Percentiles rank a stretch among this genome's conserved stretches.
phyloP scores from a whole-genome alignment of 2,329 filamentous ascomycete species.

The Cladophialophora bantiana region DNA sequence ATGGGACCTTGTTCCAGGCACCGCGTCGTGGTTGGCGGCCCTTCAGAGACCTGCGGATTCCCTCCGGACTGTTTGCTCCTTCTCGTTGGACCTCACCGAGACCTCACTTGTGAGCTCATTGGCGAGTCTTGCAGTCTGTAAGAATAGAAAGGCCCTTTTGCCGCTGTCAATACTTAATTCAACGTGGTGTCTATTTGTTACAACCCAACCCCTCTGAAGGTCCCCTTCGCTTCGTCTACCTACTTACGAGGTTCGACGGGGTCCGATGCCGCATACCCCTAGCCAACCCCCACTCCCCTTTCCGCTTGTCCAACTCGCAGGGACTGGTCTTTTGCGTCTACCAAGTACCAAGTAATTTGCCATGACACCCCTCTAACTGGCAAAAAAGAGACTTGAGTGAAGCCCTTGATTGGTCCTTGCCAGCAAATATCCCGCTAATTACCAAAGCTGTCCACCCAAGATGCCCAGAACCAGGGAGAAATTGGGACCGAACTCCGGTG shows the following conservation, averaged over 20 bases:
- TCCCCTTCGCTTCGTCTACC: slow-evolving; percentile 12
- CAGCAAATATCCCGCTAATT: neutral
- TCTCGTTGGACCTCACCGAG: neutral
- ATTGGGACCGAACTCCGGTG: neutral
- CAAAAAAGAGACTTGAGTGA: neutral
- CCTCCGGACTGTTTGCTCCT: neutral
- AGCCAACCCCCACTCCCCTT: neutral
- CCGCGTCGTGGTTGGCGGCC: slow-evolving; percentile 17
- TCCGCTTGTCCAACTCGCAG: neutral
- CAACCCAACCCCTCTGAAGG: neutral
- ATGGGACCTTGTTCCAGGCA: slow-evolving; percentile 21
- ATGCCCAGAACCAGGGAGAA: neutral
- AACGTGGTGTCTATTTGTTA: neutral
- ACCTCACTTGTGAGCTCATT: neutral
- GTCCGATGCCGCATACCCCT: neutral
- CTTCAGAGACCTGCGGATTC: slow-evolving; percentile 10
- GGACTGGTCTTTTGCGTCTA: neutral
- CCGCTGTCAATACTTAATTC: neutral
- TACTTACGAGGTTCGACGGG: neutral
- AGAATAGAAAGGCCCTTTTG: slow-evolving; percentile 6
- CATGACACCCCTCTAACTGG: neutral
- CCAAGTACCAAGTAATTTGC: neutral
- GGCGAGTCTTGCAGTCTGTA: neutral
- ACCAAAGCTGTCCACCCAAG: too few relatives aligned
- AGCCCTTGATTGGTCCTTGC: neutral